These are phyloP conservation scores for Ogataea angusta DNA, from an alignment of 805 yeast genomes.

Conservation along the genomic window DNA sequence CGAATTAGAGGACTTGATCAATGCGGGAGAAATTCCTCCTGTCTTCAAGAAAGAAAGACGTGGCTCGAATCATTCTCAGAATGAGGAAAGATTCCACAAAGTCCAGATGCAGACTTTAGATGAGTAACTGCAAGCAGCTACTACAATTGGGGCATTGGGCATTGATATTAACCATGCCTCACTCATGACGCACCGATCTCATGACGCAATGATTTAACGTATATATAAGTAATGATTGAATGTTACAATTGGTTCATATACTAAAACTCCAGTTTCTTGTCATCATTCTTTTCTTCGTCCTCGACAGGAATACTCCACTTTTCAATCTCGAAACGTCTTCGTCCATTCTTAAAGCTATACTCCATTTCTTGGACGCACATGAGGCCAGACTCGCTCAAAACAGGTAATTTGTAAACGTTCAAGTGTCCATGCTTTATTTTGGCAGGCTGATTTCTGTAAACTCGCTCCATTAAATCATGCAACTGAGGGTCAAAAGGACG, in stretches of 20 bases:
- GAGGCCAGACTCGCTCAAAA: slow-evolving; percentile 69
- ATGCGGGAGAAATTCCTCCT: slow-evolving; percentile 52
- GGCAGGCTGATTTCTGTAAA: slow-evolving; percentile 67
- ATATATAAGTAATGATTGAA: background rate
- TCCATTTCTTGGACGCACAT: slow-evolving; percentile 76
- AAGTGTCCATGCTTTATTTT: slow-evolving; percentile 84
- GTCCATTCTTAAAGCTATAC: slow-evolving; percentile 81
- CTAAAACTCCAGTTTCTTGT: slow-evolving; percentile 10
- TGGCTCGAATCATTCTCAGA: slow-evolving; percentile 46
- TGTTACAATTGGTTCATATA: background rate
- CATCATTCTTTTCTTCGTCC: slow-evolving; percentile 51
- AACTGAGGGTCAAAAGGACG: slow-evolving; percentile 81
- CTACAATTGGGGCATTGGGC: background rate
- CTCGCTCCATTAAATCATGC: slow-evolving; percentile 60
- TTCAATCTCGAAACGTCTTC: slow-evolving; percentile 79
- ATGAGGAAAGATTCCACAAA: slow-evolving; percentile 38
- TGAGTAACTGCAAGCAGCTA: slow-evolving; percentile 9
- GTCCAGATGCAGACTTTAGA: slow-evolving; percentile 21
- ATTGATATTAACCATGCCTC: too few species aligned
- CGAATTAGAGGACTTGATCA: slow-evolving; percentile 62
- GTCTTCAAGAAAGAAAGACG: slow-evolving; percentile 45
- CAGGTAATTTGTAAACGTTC: slow-evolving; percentile 70
- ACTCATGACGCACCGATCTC: too few species aligned
- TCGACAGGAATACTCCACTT: slow-evolving; percentile 98
- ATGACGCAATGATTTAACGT: slow-evolving; percentile 1